Base-by-base conservation (phyloP, 805 yeast genomes). In the Kodamaea kakaduensis region DNA sequence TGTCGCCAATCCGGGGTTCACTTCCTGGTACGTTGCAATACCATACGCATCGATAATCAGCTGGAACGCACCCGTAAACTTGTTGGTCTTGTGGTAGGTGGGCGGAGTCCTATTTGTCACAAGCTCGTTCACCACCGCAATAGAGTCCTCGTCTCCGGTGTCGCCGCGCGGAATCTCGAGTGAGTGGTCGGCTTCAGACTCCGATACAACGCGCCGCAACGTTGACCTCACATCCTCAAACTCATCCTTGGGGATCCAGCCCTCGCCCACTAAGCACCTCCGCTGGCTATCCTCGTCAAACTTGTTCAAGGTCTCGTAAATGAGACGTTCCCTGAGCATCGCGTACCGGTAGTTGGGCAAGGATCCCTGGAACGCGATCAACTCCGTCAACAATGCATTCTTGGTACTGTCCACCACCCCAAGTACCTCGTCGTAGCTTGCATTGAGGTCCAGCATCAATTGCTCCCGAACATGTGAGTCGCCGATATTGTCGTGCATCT, bases 31-130 rank as follows among this genome's bases (percentile, higher is more conserved):
- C 3, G 87, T 76, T 7, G 96, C 93, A 39, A 87, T 71, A 49
- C 97, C 98, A 61, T 93, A 93, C 3, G 97, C 93, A 59, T 93
- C 98, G 54, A 87, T 85, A 66, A 93, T 88, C 31, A 78, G 69
- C 67, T 93, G 99, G 70, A 87, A 93, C 0, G 96, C 96, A 21
- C 71, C 75, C 0, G 97, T 89, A 58, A 93, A 88, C 63, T 90
- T 90, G 64, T 90, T 93, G n/a, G 94, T 85, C 54, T 84, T 79
- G 63, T 88, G 96, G 59, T 69, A 88, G 1, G 99, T 93, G 32
- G 99, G 99, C 2, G 98, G 98, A 5, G 84, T 75, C 59, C 78
- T 81, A 37, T 81, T 80, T 8, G 97, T 89, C 36, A 77, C 71
- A 36, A 93, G 73, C 20, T 69, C 70, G 43, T 75, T 75, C 43